phyloP scores from a whole-genome alignment of 1,139 yeast genomes.

The Yamadazyma epiphylla region DNA sequence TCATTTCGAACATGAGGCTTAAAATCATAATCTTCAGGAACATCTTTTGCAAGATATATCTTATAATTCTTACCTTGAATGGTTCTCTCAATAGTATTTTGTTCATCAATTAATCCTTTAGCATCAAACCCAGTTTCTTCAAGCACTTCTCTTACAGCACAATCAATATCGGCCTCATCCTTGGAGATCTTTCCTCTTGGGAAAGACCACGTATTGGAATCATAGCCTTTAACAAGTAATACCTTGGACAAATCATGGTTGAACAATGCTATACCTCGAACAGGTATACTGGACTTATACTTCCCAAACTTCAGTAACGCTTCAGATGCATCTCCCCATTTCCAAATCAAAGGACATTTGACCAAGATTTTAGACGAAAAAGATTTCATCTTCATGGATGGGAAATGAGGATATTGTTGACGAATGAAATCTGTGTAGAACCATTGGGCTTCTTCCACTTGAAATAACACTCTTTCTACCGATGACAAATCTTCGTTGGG shows the following conservation, averaged over 20 bases:
- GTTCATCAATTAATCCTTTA: slow-evolving; percentile 58
- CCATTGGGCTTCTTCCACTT: slow-evolving; percentile 98
- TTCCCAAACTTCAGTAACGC: slow-evolving; percentile 74
- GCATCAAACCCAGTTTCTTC: slow-evolving; percentile 97
- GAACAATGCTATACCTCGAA: slow-evolving; percentile 90
- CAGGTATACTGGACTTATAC: slow-evolving; percentile 90
- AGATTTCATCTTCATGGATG: slow-evolving; percentile 73
- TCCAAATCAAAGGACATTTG: slow-evolving; percentile 82
- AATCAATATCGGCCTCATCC: slow-evolving; percentile 83
- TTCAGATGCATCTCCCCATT: slow-evolving; percentile 76
- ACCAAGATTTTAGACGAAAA: slow-evolving; percentile 72
- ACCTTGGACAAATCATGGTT: slow-evolving; percentile 69
- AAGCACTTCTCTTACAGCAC: slow-evolving; percentile 90
- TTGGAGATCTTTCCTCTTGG: slow-evolving; percentile 97
- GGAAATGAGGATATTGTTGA: slow-evolving; percentile 70
- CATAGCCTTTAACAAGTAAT: slow-evolving; percentile 81
- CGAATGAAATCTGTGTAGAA: slow-evolving; percentile 86
- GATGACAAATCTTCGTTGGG: slow-evolving; percentile 88
- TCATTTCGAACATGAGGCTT: slow-evolving; percentile 85
- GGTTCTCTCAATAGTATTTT: slow-evolving; percentile 78
- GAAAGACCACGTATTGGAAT: slow-evolving; percentile 86
- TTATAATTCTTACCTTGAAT: slow-evolving; percentile 82
- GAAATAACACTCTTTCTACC: slow-evolving; percentile 85
- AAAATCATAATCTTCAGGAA: slow-evolving; percentile 73
- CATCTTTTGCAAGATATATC: slow-evolving; percentile 71